These are phyloP conservation scores for Euphorbia corollata DNA, from an alignment of 441 rosid genomes.

Conservation along the genomic window DNA sequence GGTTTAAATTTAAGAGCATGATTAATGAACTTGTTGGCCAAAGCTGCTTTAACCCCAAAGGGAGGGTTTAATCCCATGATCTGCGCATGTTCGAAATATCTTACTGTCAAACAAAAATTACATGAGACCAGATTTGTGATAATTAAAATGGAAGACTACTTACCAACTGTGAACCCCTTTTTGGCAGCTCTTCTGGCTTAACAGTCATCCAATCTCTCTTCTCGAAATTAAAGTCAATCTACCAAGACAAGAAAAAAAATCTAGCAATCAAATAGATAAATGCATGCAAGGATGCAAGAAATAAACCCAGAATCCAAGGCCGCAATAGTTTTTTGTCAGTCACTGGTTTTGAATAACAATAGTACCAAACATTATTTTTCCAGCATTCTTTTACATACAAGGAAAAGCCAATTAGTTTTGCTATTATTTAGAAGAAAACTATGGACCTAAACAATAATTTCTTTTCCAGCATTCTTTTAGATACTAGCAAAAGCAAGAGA, in stretches of 20 bases:
- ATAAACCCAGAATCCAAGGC: not conserved
- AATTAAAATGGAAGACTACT: conserved; percentile 3
- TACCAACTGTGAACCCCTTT: conserved; percentile 65
- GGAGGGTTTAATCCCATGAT: conserved; percentile 97
- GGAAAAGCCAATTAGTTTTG: no score
- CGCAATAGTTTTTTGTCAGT: conserved; percentile 9
- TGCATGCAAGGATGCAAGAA: not conserved
- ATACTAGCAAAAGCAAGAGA: not conserved
- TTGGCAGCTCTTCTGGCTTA: conserved; percentile 48
- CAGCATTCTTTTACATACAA: no score
- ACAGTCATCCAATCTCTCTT: conserved; percentile 78
- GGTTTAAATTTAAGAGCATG: conserved; percentile 86
- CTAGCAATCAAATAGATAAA: conserved; percentile 14
- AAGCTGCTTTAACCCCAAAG: conserved; percentile 67
- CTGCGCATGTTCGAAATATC: conserved; percentile 29
- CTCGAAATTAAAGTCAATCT: conserved; percentile 77
- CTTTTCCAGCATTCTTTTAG: not conserved
- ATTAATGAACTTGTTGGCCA: conserved; percentile 69
- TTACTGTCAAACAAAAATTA: conserved; percentile 3
- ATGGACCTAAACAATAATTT: not conserved
- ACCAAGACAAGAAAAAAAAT: conserved; percentile 19
- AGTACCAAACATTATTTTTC: no score
- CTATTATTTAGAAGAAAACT: not conserved
- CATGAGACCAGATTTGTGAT: not conserved
- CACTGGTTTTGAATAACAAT: not conserved